These are phyloP conservation scores for Penicillium goetzii DNA, from an alignment of 495 filamentous ascomycete genomes.

Conservation along the genomic window DNA sequence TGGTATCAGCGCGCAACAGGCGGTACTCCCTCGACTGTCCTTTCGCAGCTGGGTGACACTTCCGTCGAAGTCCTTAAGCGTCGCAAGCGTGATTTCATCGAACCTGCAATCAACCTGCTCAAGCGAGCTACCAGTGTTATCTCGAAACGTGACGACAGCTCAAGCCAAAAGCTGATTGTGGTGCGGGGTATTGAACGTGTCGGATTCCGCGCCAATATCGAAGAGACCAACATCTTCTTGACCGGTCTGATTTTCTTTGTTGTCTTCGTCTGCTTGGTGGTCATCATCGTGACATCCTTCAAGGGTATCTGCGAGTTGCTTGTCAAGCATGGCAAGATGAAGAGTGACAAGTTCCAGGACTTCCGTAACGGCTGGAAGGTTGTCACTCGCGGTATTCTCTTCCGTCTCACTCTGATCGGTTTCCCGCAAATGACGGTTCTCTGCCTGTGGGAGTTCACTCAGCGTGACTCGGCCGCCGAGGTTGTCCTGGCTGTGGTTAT, in stretches of 20 bases:
- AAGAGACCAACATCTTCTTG: constrained; percentile 91
- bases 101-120: constrained; percentile 45
- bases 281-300: constrained; percentile 74
- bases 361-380: constrained; percentile 92
- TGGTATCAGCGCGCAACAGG: constrained; percentile 98
- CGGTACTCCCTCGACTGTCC: constrained; percentile 79
- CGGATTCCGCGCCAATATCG: constrained; percentile 82
- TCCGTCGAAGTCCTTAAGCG: constrained; percentile 88
- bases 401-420: constrained; percentile 86
- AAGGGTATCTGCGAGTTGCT: constrained; percentile 77
- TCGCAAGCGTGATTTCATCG: constrained; percentile 46
- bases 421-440: constrained; percentile 91
- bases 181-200: constrained; percentile 90
- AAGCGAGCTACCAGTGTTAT: constrained; percentile 45
- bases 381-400: constrained; percentile 89
- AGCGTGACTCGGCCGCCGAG: constrained; percentile 82
- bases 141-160: constrained; percentile 44
- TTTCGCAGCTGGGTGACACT: constrained; percentile 70
- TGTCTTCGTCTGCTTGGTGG: constrained; percentile 74
- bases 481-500: constrained; percentile 89
- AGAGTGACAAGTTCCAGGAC: constrained; percentile 86
- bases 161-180: constrained; percentile 61
- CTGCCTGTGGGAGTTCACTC: constrained; percentile 93
- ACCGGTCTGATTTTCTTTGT: constrained; percentile 91
- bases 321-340: constrained; percentile 75